Evolutionary conservation across 441 rosid species (phyloP), one percentile per base, ranked within the genome.

Genomic region (Populus hybrid): DNA sequence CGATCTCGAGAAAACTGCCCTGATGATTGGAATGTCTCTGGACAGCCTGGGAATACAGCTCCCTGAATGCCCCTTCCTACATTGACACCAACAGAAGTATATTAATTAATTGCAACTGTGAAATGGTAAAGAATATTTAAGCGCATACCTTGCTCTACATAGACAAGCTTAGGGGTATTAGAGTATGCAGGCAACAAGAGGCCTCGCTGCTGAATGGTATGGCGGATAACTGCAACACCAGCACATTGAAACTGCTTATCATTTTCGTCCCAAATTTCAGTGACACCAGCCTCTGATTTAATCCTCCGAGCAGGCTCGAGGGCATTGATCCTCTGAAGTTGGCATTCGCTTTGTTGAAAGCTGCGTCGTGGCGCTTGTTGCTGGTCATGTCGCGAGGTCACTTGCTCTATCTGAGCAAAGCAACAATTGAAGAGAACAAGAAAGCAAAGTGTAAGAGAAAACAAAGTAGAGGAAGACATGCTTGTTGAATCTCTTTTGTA

Each of bases 1-100:
- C 45, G n/a, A 21, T 63, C 59, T 53, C 53, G 1, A 7, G 6
- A 28, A 50, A 14, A 81, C 9, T 72, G 26, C 6, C 82, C 82
- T 70, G 68, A 33, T 56, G 90, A 85, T 84, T 88, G 90, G 85
- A 36, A 92, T n/a, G 97, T 92, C 80, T 87, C 93, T 0, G 98
- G 91, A 71, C 93, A 94, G 16, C 93, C 94, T 8, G 97, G 88
- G 66, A 90, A 65, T 4, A 83, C 86, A 3, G 83, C 75, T 53
- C 93, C 94, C 7, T 77, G 79, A 26, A 88, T 26, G 23, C 97
- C 93, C 56, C 23, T 72, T 4, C 96, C 97, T 89, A 85, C 63
- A 61, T 6, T 67, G 70, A 10, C 12, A 31, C 42, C 70, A 28
- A 35, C 21, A 9, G 28, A 63, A 21, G 35, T 33, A 63, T 20